These are phyloP conservation scores for Candida khao-thaluensis DNA, from an alignment of 805 yeast genomes.

Conservation along the genomic window DNA sequence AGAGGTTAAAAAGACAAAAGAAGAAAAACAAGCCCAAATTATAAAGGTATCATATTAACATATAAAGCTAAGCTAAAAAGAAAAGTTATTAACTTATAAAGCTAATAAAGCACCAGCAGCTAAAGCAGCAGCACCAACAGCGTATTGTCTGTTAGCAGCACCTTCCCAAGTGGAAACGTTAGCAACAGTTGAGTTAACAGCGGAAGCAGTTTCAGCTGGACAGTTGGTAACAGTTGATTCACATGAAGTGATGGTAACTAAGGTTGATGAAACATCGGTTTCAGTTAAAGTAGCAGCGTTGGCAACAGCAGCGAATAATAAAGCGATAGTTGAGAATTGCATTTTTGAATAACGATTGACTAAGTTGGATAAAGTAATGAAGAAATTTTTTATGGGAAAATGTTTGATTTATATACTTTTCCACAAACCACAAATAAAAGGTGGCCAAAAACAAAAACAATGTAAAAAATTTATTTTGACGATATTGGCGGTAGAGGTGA, in stretches of 20 bases:
- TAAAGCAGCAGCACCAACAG: conserved; percentile 23
- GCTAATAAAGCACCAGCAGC: conserved; percentile 24
- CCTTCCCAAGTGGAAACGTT: conserved; percentile 20
- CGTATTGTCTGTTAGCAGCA: conserved; percentile 20
- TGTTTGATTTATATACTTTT: conserved; percentile 2
- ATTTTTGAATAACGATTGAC: conserved; percentile 19
- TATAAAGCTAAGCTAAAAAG: conserved; percentile 6
- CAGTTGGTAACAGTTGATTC: conserved; percentile 42
- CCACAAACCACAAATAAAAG: conserved; percentile 3
- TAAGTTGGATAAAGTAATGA: conserved; percentile 7
- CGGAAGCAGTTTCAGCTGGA: conserved; percentile 30
- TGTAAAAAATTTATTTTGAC: neutral
- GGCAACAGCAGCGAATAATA: conserved; percentile 19
- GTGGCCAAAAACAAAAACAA: conserved; percentile 2
- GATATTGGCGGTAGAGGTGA: too few relatives aligned
- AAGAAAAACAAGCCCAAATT: too few relatives aligned
- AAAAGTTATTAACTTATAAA: conserved; percentile 12
- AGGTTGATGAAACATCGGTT: conserved; percentile 31
- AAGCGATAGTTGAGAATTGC: conserved; percentile 34
- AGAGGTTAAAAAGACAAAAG: too few relatives aligned
- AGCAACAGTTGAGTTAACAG: conserved; percentile 23
- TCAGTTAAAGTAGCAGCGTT: conserved; percentile 32
- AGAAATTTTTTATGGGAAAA: conserved; percentile 1
- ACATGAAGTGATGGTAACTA: conserved; percentile 45
- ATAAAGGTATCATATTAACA: conserved; percentile 14